Conservation (phyloP, 2,329 filamentous ascomycete species). For the Myriosclerotinia duriaeana region DNA sequence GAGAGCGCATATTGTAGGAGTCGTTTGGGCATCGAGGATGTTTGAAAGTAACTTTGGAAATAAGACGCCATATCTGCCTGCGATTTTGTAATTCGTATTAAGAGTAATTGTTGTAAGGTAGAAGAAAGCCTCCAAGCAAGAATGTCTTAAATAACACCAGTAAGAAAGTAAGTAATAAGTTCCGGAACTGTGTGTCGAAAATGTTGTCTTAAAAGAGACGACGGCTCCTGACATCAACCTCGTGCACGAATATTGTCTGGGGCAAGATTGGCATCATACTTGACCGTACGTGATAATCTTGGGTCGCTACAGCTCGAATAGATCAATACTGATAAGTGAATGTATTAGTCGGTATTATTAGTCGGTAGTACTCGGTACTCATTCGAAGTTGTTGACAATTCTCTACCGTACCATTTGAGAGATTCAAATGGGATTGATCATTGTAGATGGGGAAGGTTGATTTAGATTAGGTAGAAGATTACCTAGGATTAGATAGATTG, state of each 20-base stretch:
- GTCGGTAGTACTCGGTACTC: too few species aligned
- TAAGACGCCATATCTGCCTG: slow-evolving; percentile 40
- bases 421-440: slow-evolving; percentile 5
- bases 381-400: neutral
- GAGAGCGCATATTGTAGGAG: slow-evolving; percentile 83
- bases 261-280: slow-evolving; percentile 20
- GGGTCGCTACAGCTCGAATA: neutral
- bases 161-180: slow-evolving; percentile 9
- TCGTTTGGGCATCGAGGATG: slow-evolving; percentile 78
- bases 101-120: slow-evolving; percentile 1
- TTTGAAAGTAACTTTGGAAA: slow-evolving; percentile 38
- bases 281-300: slow-evolving; percentile 4
- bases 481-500: neutral
- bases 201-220: slow-evolving; percentile 28
- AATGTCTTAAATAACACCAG: neutral
- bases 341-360: neutral
- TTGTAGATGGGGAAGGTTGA: neutral
- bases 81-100: slow-evolving; percentile 11
- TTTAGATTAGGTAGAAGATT: slow-evolving; percentile 16
- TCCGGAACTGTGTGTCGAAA: slow-evolving; percentile 19
- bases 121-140: slow-evolving; percentile 19
- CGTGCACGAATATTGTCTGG: slow-evolving; percentile 30
- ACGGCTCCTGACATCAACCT: slow-evolving; percentile 33
- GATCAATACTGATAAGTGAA: neutral
- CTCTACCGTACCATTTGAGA: slow-evolving; percentile 3